Conservation (phyloP, 2,329 filamentous ascomycete species). For the Clarireedia monteithiana region DNA sequence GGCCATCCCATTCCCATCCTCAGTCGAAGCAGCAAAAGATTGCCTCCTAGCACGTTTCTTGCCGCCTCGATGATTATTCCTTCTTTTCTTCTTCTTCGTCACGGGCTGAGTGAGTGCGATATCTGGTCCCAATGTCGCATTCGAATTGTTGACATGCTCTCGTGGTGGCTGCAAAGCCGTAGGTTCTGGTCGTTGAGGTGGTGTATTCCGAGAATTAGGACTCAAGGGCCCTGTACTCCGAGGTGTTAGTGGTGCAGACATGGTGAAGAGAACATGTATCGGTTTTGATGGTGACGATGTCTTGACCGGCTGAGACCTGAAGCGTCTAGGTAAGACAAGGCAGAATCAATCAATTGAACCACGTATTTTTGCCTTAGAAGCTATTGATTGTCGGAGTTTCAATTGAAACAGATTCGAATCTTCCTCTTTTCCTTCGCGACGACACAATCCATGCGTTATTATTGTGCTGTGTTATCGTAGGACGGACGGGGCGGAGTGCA, state of each 20-base stretch:
- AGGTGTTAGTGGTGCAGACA: constrained; percentile 18
- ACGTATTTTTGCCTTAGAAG: no score
- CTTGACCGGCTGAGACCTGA: neutral
- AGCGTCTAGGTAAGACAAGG: neutral
- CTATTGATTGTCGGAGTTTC: neutral
- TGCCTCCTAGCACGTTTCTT: constrained; percentile 69
- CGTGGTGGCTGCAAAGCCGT: constrained; percentile 19
- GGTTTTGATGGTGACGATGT: neutral
- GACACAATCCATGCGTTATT: neutral
- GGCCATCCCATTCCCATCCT: constrained; percentile 33
- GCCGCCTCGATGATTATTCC: constrained; percentile 66
- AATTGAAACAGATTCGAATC: neutral
- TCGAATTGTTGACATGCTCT: constrained; percentile 11
- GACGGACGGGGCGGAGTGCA: neutral
- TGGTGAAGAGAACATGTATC: constrained; percentile 7
- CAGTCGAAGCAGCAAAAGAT: constrained; percentile 65
- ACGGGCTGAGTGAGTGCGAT: constrained; percentile 1
- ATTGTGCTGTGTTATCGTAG: neutral
- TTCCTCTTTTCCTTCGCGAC: neutral
- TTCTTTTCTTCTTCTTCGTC: constrained; percentile 61
- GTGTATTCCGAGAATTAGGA: constrained; percentile 9
- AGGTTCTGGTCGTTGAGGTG: constrained; percentile 18
- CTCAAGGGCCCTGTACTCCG: constrained; percentile 9
- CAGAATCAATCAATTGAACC: no score
- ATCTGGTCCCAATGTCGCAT: constrained; percentile 16